Base-by-base conservation (phyloP, 176 grass and related monocot species). In the Oryza australiensis region DNA sequence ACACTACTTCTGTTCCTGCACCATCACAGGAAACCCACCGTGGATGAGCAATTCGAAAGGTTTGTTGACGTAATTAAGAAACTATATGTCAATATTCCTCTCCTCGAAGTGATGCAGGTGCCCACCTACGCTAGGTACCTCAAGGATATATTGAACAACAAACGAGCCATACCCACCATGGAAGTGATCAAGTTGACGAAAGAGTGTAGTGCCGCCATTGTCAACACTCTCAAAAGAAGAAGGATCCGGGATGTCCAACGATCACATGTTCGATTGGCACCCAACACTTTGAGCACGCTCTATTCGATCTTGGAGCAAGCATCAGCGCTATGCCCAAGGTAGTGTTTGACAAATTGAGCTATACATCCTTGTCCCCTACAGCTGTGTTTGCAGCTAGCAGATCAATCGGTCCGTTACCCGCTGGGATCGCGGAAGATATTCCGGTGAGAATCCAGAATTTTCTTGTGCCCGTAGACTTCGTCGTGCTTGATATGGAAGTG, bases 81-180 rank as follows among this genome's bases (percentile, higher is more conserved):
- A 22, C 5, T 55, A 55, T 55, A 55, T n/a, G n/a, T n/a, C n/a
- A n/a, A n/a, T n/a, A n/a, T n/a, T n/a, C n/a, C n/a, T n/a, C n/a
- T n/a, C n/a, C n/a, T 60, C 5, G n/a, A 10, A 0, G 9, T 0
- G 0, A 62, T 62, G n/a, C 10, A 62, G 3, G 59, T 62, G 2
- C 23, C 23, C 9, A 62, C 59, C 3, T 62, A 62, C 18, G 23
- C 23, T 5, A 62, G 18, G 18, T 62, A 62, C 18, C 20, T 26
- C 2, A 4, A 12, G 23, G 24, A 27, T 8, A 63, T 63, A 1
- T 1, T 63, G 0, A 7, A 12, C 10, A 63, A 63, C 3, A 63
- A 63, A 26, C 0, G 0, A 9, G 22, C 1, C 0, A 26, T 63
- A 0, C 1, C 60, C 8, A 23, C 0, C 11, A 3, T 1, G n/a